Base-by-base conservation (phyloP, 208 protist genomes). In the Herpetomonas tarakana region DNA sequence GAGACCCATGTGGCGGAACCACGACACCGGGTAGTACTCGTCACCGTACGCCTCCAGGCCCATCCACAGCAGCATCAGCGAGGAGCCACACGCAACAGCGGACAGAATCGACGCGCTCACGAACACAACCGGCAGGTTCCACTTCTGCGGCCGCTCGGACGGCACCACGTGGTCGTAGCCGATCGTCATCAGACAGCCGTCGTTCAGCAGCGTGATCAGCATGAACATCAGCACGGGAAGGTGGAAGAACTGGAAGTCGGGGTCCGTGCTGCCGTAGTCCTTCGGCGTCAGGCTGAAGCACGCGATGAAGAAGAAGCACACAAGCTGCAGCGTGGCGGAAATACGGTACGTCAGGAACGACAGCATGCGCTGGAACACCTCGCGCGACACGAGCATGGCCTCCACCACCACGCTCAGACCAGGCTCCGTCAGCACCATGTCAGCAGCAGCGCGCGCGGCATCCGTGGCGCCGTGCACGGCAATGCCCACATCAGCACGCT, bases 311-410 rank as follows among this genome's bases (percentile, higher is more conserved):
- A 88, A 94, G 72, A 92, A 92, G 49, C 65, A 78, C 58, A 94
- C 78, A 14, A 94, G 71, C 71, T 90, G 85, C 49, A 94, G 63
- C 14, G 88, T 91, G 28, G 85, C 83, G 29, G 80, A 78, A 50
- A 88, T 76, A 76, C 86, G 87, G 66, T 91, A 93, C 21, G 79
- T 91, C 56, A 88, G 60, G 65, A 88, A 93, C 0, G 82, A 89
- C 57, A 94, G 84, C 93, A 98, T 97, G 51, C 95, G 83, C 75
- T 96, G 88, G 81, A 98, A 98, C 51, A 98, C 97, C 62, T 93
- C 95, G 58, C 97, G 83, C 4, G 83, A 80, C 26, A 87, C 78
- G 45, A 96, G 77, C 66, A 98, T 97, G 22, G 93, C 94, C 47
- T 97, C 87, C 41, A 97, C 88, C 56, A 98, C 93, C 11, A 97